A percentile compares a stretch with the other conserved stretches of the same genome.
Conservation (phyloP, 2,329 filamentous ascomycete species). For the Verruconis gallopava region DNA sequence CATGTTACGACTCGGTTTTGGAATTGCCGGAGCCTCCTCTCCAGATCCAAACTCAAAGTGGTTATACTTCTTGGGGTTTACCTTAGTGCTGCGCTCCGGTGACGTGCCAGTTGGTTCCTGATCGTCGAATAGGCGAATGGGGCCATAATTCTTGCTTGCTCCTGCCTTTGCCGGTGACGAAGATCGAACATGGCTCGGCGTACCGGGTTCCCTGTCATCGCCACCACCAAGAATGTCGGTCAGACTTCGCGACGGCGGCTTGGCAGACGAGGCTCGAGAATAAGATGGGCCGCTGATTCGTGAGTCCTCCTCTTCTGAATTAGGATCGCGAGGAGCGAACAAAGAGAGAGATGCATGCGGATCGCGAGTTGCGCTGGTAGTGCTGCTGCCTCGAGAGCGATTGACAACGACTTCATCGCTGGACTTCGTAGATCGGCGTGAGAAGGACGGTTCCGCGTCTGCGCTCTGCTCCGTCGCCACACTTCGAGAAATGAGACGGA, state of each 20-base stretch:
- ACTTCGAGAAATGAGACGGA: constrained; percentile 56
- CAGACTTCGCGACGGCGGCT: constrained; percentile 52
- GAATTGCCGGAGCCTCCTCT: constrained; percentile 26
- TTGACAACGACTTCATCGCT: constrained; percentile 20
- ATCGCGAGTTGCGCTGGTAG: constrained; percentile 26
- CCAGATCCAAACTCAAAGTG: constrained; percentile 76
- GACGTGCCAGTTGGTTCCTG: constrained; percentile 23
- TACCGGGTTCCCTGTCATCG: constrained; percentile 5
- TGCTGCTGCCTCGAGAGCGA: constrained; percentile 27
- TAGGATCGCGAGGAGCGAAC: constrained; percentile 56
- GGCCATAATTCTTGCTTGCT: constrained; percentile 37
- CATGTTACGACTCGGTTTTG: constrained; percentile 18
- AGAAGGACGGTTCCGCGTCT: constrained; percentile 16
- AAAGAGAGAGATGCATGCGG: constrained; percentile 57
- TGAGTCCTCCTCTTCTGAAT: constrained; percentile 29
- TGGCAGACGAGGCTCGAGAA: constrained; percentile 55
- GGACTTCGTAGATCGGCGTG: constrained; percentile 21
- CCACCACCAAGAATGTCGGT: constrained; percentile 50
- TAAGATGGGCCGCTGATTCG: constrained; percentile 33
- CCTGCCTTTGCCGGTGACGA: constrained; percentile 33
- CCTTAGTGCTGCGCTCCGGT: constrained; percentile 26
- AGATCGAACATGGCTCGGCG: constrained; percentile 4
- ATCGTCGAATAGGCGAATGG: constrained; percentile 44
- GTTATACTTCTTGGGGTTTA: constrained; percentile 62
- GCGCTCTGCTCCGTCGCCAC: constrained; percentile 29